Conservation (phyloP, 2,329 filamentous ascomycete species). For the Cladosporium sp. region DNA sequence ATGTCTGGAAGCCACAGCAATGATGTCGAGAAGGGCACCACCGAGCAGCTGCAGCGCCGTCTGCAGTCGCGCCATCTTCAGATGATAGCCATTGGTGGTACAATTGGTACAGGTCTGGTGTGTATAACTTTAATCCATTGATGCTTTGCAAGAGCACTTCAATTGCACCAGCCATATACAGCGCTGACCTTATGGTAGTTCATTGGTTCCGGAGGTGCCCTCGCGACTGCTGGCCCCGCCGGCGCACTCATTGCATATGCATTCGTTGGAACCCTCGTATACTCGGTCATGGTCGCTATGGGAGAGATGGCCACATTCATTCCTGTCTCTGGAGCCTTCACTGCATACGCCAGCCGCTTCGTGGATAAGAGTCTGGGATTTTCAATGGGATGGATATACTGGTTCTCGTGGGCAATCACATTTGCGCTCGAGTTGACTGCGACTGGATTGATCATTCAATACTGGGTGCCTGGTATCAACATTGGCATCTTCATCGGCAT, state of each 20-base stretch:
- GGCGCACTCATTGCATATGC: constrained; percentile 47
- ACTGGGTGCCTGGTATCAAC: constrained; percentile 43
- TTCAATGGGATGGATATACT: constrained; percentile 50
- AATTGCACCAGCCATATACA: neutral
- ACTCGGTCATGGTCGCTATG: constrained; percentile 49
- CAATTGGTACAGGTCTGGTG: constrained; percentile 19
- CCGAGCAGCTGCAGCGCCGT: constrained; percentile 36
- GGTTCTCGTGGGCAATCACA: constrained; percentile 46
- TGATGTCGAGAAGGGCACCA: constrained; percentile 27
- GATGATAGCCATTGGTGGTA: constrained; percentile 40
- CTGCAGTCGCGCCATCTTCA: constrained; percentile 39
- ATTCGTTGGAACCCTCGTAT: constrained; percentile 49
- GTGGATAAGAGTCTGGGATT: constrained; percentile 49
- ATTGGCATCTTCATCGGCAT: constrained; percentile 41
- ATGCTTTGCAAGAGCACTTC: neutral
- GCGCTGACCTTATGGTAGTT: constrained; percentile 42
- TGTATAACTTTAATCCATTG: neutral
- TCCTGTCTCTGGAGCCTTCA: constrained; percentile 57
- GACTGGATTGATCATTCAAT: constrained; percentile 41
- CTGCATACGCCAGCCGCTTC: constrained; percentile 50
- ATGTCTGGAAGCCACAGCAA: constrained; percentile 17
- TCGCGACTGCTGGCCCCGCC: constrained; percentile 43
- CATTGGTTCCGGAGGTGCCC: constrained; percentile 42
- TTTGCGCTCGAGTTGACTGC: constrained; percentile 43
- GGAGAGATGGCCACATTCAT: constrained; percentile 64